Evolutionary conservation across 371 early-diverging fungal species (phyloP).

Genomic region (Apophysomyces elegans): DNA sequence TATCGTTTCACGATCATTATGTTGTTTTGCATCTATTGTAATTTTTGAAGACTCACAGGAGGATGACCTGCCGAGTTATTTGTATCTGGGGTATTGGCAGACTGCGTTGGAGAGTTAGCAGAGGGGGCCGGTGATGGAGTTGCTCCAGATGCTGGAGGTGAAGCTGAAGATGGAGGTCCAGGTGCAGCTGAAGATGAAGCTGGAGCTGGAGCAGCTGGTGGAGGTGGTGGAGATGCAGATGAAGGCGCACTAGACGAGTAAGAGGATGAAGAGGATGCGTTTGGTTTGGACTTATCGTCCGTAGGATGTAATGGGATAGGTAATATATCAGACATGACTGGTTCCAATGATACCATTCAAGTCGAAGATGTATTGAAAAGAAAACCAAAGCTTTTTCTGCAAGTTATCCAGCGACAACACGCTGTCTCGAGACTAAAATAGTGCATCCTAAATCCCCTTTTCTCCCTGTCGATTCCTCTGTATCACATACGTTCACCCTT

Average conservation of each 20-base stretch:
- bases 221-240: conserved; percentile 2
- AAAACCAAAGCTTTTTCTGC: conserved; percentile 3
- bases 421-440: conserved; percentile 1
- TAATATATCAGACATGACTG: neutral
- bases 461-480: conserved; percentile 4
- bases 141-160: neutral
- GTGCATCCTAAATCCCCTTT: neutral
- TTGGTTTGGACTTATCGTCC: neutral
- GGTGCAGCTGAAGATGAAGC: neutral
- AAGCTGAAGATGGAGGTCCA: neutral
- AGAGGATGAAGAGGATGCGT: neutral
- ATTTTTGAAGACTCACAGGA: neutral
- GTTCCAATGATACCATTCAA: conserved; percentile 4
- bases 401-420: conserved; percentile 3
- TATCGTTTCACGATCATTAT: neutral
- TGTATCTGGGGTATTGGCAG: neutral
- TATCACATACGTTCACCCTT: conserved; percentile 3
- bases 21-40: neutral
- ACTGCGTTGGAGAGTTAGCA: too few relatives aligned
- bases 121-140: too few relatives aligned
- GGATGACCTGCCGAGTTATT: neutral
- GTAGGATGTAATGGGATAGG: conserved; percentile 1
- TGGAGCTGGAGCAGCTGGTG: neutral
- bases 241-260: neutral
- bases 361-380: conserved; percentile 12